Percentiles rank a stretch among this genome's conserved stretches.
phyloP scores from a whole-genome alignment of 1,284 basidiomycete species.

The Cutaneotrichosporon spelunceum region DNA sequence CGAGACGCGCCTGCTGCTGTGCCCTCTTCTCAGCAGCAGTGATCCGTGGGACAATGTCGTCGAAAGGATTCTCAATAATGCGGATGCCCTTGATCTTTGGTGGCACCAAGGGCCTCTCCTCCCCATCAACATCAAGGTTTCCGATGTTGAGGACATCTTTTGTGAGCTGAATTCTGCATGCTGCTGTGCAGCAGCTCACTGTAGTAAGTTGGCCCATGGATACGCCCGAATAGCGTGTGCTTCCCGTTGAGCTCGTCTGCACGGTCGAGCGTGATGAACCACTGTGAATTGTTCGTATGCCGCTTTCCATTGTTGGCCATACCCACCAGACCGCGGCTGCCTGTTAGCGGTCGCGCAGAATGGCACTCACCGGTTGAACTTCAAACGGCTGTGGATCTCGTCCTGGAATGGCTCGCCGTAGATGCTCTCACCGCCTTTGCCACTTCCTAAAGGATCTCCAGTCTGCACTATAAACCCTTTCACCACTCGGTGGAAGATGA shows the following conservation, averaged over 20 bases:
- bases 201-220: conserved; percentile 68
- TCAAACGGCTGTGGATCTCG: conserved; percentile 85
- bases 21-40: conserved; percentile 83
- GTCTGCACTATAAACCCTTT: conserved; percentile 89
- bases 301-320: conserved; percentile 89
- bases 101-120: conserved; percentile 85
- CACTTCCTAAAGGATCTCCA: conserved; percentile 90
- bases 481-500: conserved; percentile 81
- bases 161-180: conserved; percentile 53
- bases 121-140: conserved; percentile 76
- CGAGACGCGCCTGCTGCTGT: conserved; percentile 72
- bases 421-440: conserved; percentile 84
- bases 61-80: conserved; percentile 88
- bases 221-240: conserved; percentile 75
- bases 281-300: conserved; percentile 82
- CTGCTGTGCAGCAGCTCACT: conserved; percentile 77
- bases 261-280: conserved; percentile 84
- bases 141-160: conserved; percentile 84
- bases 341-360: conserved; percentile 51
- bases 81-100: conserved; percentile 80
- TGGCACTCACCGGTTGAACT: conserved; percentile 46
- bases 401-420: conserved; percentile 89
- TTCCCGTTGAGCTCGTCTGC: conserved; percentile 85
- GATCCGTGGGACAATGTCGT: conserved; percentile 92
- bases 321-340: conserved; percentile 80